Evolutionary conservation across 1,284 basidiomycete genomes (phyloP).

Genomic region (Ustilago nuda): DNA sequence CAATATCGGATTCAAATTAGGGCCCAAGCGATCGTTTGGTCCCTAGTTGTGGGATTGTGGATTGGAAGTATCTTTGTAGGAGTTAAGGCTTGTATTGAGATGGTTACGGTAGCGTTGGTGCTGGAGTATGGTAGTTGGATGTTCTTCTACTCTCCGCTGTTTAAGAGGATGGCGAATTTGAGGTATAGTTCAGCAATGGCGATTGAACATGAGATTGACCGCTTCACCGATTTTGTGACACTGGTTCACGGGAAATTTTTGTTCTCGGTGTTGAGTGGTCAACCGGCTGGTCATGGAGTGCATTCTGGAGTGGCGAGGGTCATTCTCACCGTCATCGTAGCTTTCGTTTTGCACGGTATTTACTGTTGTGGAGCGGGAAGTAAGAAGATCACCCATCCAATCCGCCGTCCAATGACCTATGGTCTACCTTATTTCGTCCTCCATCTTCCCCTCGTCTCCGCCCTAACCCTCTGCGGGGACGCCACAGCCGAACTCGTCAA

Average conservation of each 20-base stretch:
- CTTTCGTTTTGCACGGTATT: slow-evolving; percentile 52
- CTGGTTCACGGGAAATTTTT: slow-evolving; percentile 60
- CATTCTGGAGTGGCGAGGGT: slow-evolving; percentile 49
- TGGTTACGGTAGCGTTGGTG: slow-evolving; percentile 48
- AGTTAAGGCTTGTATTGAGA: slow-evolving; percentile 47
- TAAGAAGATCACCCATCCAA: slow-evolving; percentile 47
- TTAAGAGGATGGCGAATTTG: slow-evolving; percentile 53
- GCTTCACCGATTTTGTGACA: slow-evolving; percentile 61
- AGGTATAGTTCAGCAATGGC: slow-evolving; percentile 55
- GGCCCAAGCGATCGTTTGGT: slow-evolving; percentile 36
- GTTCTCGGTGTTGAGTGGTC: slow-evolving; percentile 41
- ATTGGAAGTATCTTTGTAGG: slow-evolving; percentile 57
- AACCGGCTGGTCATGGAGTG: slow-evolving; percentile 54
- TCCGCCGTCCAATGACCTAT: slow-evolving; percentile 32
- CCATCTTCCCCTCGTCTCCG: slow-evolving; percentile 56
- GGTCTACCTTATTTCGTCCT: slow-evolving; percentile 45
- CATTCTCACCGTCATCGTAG: slow-evolving; percentile 48
- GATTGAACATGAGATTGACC: slow-evolving; percentile 64
- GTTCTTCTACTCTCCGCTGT: slow-evolving; percentile 53
- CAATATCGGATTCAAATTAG: slow-evolving; percentile 61
- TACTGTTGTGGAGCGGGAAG: slow-evolving; percentile 50
- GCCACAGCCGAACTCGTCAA: slow-evolving; percentile 53
- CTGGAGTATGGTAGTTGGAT: slow-evolving; percentile 54
- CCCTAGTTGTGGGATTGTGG: slow-evolving; percentile 43
- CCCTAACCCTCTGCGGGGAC: slow-evolving; percentile 61